Conservation (phyloP, 73 alveolate genomes). For the Tetrahymena malaccensis region DNA sequence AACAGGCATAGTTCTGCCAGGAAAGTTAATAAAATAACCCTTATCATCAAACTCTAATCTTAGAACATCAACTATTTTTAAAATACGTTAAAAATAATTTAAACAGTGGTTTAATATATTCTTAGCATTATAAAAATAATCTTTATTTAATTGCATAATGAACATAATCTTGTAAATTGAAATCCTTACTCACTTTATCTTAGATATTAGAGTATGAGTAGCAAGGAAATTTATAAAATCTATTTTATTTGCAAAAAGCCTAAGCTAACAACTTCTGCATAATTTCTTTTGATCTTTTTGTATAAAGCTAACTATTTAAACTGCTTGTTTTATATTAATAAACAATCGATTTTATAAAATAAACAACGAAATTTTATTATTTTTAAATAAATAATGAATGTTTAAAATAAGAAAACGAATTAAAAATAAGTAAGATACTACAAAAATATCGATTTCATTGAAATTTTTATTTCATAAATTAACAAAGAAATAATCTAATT, state of each 20-base stretch:
- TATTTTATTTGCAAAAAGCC: neutral
- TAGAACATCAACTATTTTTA: neutral
- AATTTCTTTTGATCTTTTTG: too few species aligned
- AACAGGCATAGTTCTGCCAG: neutral
- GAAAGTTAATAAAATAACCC: neutral
- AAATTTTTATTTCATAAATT: too few species aligned
- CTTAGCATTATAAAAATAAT: neutral
- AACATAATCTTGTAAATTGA: too few species aligned
- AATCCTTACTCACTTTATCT: neutral
- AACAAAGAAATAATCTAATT: too few species aligned
- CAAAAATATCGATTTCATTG: neutral
- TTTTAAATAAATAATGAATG: neutral
- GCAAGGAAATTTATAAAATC: neutral
- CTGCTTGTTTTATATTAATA: too few species aligned
- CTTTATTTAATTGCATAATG: neutral
- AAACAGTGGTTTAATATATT: neutral
- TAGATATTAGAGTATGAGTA: neutral
- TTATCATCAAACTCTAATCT: neutral
- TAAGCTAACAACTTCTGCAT: neutral
- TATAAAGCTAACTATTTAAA: neutral
- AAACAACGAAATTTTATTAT: neutral
- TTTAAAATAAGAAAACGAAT: neutral
- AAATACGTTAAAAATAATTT: neutral
- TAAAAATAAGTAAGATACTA: neutral
- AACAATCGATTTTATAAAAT: neutral